A percentile compares a stretch with the other conserved stretches of the same genome.
These are phyloP conservation scores for Collybiopsis luxurians DNA, from an alignment of 768 basidiomycete genomes.

Conservation along the genomic window DNA sequence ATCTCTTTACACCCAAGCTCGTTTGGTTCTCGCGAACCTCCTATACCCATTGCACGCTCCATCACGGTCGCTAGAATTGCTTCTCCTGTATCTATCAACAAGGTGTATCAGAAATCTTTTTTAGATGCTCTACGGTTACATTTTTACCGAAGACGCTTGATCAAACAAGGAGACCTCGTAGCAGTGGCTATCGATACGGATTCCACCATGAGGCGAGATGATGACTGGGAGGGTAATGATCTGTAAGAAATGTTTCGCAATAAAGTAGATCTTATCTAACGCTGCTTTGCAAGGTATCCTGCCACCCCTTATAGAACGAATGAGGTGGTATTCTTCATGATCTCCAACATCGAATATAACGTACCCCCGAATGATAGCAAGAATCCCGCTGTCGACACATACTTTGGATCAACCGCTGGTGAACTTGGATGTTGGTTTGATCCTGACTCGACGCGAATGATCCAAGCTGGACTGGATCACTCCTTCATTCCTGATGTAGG, in stretches of 20 bases:
- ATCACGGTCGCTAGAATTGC: conserved; percentile 81
- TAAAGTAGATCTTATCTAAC: not conserved
- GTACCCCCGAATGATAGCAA: conserved; percentile 33
- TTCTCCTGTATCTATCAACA: conserved; percentile 66
- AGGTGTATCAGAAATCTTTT: conserved; percentile 60
- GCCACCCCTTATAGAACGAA: conserved; percentile 27
- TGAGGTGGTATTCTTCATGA: conserved; percentile 68
- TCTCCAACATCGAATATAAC: conserved; percentile 75
- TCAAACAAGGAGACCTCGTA: conserved; percentile 76
- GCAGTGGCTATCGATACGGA: conserved; percentile 62
- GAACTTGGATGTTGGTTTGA: conserved; percentile 89
- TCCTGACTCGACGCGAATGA: conserved; percentile 63
- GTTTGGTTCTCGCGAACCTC: conserved; percentile 55
- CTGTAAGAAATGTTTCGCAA: conserved; percentile 17
- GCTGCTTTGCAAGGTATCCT: conserved; percentile 9
- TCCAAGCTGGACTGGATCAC: conserved; percentile 79
- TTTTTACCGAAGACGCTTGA: conserved; percentile 54
- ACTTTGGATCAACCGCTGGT: conserved; percentile 55
- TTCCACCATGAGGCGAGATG: conserved; percentile 18
- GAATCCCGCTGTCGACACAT: conserved; percentile 32
- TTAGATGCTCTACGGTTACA: conserved; percentile 59
- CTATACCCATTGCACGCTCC: conserved; percentile 64
- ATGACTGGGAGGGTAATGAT: not conserved
- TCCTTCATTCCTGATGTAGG: conserved; percentile 52
- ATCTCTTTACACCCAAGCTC: conserved; percentile 51